Conservation (phyloP, 2,329 filamentous ascomycete genomes). For the Tolypocladium amazonense region DNA sequence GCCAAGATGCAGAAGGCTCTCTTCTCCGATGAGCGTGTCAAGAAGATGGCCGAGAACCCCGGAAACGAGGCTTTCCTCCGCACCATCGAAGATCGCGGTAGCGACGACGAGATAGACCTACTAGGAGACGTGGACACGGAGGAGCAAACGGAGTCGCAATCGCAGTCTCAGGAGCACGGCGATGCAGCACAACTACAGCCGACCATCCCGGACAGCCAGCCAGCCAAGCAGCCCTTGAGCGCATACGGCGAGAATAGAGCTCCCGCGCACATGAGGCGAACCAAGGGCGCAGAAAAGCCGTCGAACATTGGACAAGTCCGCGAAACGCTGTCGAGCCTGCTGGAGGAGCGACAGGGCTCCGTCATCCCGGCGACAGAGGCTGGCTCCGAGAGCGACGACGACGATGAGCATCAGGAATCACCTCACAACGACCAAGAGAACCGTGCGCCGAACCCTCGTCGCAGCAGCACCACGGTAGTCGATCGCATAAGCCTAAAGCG, state of each 20-base stretch:
- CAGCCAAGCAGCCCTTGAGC: constrained; percentile 24
- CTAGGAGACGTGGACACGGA: constrained; percentile 37
- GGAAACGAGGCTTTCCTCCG: constrained; percentile 85
- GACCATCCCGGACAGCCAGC: constrained; percentile 41
- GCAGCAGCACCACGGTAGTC: constrained; percentile 40
- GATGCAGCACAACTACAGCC: constrained; percentile 18
- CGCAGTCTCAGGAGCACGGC: constrained; percentile 18
- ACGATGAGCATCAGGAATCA: constrained; percentile 13
- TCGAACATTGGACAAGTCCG: constrained; percentile 70
- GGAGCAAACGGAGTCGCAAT: constrained; percentile 23
- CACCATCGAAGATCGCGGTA: constrained; percentile 74
- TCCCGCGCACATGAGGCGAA: constrained; percentile 52
- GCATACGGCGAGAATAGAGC: constrained; percentile 35
- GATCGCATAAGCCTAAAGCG: constrained; percentile 67
- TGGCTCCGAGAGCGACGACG: constrained; percentile 30
- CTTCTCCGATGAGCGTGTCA: constrained; percentile 78
- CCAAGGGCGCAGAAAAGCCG: constrained; percentile 53
- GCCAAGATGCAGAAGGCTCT: constrained; percentile 85
- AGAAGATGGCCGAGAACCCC: constrained; percentile 79
- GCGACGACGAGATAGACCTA: constrained; percentile 69
- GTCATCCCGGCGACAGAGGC: constrained; percentile 33
- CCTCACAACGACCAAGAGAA: constrained; percentile 40
- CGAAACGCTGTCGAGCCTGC: constrained; percentile 70
- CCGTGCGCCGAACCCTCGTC: constrained; percentile 21
- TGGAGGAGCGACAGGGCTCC: constrained; percentile 54